Base-by-base conservation (phyloP, 2,329 filamentous ascomycete genomes). In the Pseudocercospora eumusae region DNA sequence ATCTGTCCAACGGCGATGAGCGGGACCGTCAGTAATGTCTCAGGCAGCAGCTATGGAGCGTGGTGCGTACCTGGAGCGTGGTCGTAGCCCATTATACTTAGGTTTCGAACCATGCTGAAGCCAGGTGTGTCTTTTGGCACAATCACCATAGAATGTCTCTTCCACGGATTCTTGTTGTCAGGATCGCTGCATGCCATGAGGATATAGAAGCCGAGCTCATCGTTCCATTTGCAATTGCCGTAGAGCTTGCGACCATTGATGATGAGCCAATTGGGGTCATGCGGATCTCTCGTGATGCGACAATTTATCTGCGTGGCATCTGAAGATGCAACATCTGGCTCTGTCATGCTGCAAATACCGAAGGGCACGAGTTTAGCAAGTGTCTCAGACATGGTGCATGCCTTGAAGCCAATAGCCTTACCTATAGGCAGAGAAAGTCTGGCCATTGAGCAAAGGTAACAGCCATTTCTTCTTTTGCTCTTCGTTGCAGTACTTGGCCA, bases 241-340 rank as follows among this genome's bases (percentile, higher is more conserved):
- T 95, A 98, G 92, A 93, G 97, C 92, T 98, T 98, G 86, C 88
- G 84, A 60, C 93, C 93, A 73, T 97, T 97, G 57, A 98, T 83
- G 21, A 98, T 86, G 74, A 95, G 97, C 70, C 92, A 86, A 71
- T 93, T 86, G 4, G 93, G 92, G 69, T 96, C 91, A 60, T 85
- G 86, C 68, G 81, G 84, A 74, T 98, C 96, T 63, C 83, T 84
- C 75, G 97, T 81, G 49, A 69, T 67, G 58, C 80, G 77, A 65
- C 81, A 77, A n/a, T 78, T 78, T 61, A 81, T 78, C 60, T 81
- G 75, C 6, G 80, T 81, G 10, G 79, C 80, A 65, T 81, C 79
- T 7, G 77, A 80, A 4, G 78, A 78, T 56, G 80, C 80, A 42
- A 78, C 74, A 65, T 81, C 78, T 20, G 80, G 80, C 66, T 82